These are phyloP conservation scores for Tripidium arundinaceum DNA, from an alignment of 202 grass and related monocot species.

Conservation along the genomic window DNA sequence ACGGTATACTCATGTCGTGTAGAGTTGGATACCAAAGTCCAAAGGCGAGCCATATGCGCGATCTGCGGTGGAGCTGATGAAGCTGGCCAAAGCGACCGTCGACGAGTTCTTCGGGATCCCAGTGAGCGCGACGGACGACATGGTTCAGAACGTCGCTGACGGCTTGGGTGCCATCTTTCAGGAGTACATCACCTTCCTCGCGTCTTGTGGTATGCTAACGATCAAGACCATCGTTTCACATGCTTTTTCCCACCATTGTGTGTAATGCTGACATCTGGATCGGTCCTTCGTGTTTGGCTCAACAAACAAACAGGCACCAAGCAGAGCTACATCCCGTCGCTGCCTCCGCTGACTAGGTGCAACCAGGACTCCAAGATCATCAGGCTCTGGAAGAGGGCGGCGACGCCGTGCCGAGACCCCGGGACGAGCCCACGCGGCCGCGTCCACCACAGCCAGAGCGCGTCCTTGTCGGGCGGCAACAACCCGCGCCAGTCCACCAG, in stretches of 20 bases:
- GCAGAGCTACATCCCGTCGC: conserved; percentile 62
- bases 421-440: conserved; percentile 13
- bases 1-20: not conserved
- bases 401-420: conserved; percentile 51
- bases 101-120: conserved; percentile 86
- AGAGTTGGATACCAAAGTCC: conserved; percentile 83
- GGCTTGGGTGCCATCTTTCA: conserved; percentile 54
- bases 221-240: not conserved
- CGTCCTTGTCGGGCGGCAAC: conserved; percentile 33
- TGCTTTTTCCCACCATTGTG: too few species aligned
- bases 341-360: conserved; percentile 71
- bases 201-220: conserved; percentile 55
- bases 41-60: conserved; percentile 74
- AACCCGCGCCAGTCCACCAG: conserved; percentile 82
- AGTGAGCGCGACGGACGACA: conserved; percentile 50
- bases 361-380: conserved; percentile 74
- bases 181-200: conserved; percentile 76
- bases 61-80: conserved; percentile 75
- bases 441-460: conserved; percentile 20
- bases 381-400: conserved; percentile 65
- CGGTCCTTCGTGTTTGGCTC: not conserved
- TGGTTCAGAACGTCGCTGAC: conserved; percentile 75
- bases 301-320: conserved; percentile 39
- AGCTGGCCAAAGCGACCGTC: conserved; percentile 68
- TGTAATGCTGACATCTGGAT: too few species aligned